Conservation (phyloP, 495 filamentous ascomycete genomes). For the Penicillium goetzii region DNA sequence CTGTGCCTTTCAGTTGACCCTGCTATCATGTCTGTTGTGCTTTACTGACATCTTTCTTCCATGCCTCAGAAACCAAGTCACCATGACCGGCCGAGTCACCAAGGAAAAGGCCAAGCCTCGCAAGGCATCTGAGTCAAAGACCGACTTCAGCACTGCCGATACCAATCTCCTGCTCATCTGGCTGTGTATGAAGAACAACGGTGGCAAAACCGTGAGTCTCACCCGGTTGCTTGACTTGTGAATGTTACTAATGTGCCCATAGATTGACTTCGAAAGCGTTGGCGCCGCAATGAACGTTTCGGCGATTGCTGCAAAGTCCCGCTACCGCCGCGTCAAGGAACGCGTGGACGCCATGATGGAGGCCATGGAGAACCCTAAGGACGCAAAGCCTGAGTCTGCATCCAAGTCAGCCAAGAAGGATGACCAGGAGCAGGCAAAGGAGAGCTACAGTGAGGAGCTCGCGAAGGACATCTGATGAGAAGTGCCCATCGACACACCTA, state of each 20-base stretch:
- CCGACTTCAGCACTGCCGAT: background rate
- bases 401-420: background rate
- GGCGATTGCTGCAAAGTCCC: background rate
- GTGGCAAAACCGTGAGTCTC: background rate
- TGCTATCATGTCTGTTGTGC: background rate
- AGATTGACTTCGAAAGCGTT: background rate
- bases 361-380: background rate
- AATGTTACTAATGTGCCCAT: background rate
- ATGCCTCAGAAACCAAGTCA: background rate
- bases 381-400: background rate
- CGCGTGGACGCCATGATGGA: background rate
- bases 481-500: background rate
- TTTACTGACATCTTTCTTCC: background rate
- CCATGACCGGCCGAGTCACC: background rate
- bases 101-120: background rate
- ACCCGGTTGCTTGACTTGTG: background rate
- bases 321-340: background rate
- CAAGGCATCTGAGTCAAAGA: background rate
- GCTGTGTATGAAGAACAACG: background rate
- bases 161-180: background rate
- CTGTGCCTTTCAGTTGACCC: background rate
- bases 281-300: background rate
- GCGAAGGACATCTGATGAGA: background rate
- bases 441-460: background rate
- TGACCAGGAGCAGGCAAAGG: background rate